Evolutionary conservation across 2,329 filamentous ascomycete genomes (phyloP), one percentile per base, ranked within the genome.

Genomic region (Ascosphaera apis): DNA sequence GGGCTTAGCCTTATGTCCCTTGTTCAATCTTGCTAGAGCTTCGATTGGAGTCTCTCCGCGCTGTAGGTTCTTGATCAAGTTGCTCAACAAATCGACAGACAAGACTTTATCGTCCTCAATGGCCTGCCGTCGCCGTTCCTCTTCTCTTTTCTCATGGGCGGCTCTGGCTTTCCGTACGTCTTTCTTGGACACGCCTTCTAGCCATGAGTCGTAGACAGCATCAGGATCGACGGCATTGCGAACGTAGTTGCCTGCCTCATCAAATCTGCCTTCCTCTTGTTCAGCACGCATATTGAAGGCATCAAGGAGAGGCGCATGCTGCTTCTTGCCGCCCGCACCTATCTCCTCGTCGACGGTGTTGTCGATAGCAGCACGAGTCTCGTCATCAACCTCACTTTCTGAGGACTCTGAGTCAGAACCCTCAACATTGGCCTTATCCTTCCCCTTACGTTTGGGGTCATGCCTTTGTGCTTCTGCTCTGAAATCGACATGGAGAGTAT

Each of bases 231-330:
- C 69, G 0, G 84, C 84, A 54, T 91, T 91, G 38, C 88, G 72
- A 32, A 98, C 72, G 52, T 74, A 98, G 53, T 95, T 98, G 7
- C 86, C 86, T 1, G 74, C 62, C 45, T 88, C 78, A 51, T 98
- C 88, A 48, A 93, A 98, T 8, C 73, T 68, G 1, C 88, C 88
- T 45, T 95, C 86, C 49, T 95, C 83, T 53, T 91, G 75, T 54
- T 98, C 88, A 9, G 69, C 62, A 40, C 71, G 73, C 65, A 98
- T 79, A 50, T 98, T 95, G 65, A 98, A 98, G 2, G 86, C 86
- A 53, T 95, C 88, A 4, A 98, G 67, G 52, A 88, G 81, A 1
- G 88, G 88, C 1, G 88, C 88, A 53, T 93, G 82, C 47, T 74
- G 79, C 60, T 93, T 95, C 46, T 91, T 76, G 2, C 79, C 78